Conservation (phyloP, 75 land plant species). For the Gnetum montanum region DNA sequence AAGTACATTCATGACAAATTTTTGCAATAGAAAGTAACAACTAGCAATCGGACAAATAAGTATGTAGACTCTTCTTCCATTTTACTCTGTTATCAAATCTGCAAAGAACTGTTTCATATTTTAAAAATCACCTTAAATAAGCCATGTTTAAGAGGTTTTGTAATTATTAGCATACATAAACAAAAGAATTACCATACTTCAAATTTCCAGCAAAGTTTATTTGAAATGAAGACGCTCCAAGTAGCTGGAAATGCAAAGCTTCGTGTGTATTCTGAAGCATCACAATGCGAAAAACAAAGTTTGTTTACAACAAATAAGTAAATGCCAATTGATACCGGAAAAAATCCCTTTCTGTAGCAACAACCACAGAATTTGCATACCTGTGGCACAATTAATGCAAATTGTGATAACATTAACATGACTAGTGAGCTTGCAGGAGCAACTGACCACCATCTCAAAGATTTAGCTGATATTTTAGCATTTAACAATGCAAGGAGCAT, state of each 20-base stretch:
- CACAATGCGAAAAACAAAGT: slow-evolving; percentile 5
- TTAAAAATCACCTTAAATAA: no score
- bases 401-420: slow-evolving; percentile 58
- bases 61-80: no score
- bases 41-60: no score
- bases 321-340: not conserved
- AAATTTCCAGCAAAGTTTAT: slow-evolving; percentile 79
- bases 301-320: not conserved
- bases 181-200: slow-evolving; percentile 78
- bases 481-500: slow-evolving; percentile 75
- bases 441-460: slow-evolving; percentile 63
- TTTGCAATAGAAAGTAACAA: no score
- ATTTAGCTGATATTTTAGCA: slow-evolving; percentile 75
- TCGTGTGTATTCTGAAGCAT: slow-evolving; percentile 56
- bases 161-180: no score
- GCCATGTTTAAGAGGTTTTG: no score
- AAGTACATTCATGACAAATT: no score
- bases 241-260: slow-evolving; percentile 74
- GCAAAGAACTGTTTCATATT: no score
- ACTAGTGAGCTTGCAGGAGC: slow-evolving; percentile 43
- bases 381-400: slow-evolving; percentile 76
- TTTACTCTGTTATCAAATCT: no score
- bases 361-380: no score
- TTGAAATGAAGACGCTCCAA: slow-evolving; percentile 66
- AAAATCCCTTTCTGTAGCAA: no score